These are phyloP conservation scores for Rusavskia elegans DNA, from an alignment of 495 filamentous ascomycete genomes.

Conservation along the genomic window DNA sequence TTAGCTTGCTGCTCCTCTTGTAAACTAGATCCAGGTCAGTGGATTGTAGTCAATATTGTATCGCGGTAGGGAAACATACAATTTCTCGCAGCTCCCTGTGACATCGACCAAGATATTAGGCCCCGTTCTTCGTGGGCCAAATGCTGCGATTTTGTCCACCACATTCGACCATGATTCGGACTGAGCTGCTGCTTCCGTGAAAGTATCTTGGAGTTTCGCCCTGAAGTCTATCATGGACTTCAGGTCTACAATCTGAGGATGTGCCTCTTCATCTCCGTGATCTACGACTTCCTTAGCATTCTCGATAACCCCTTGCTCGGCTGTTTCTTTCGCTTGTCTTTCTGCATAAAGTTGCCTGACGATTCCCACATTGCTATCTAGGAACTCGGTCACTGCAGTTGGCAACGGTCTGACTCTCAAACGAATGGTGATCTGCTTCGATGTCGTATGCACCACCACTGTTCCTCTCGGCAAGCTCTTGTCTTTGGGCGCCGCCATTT, in stretches of 20 bases:
- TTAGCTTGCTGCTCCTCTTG: slow-evolving; percentile 4
- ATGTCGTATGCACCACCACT: slow-evolving; percentile 56
- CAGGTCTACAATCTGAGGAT: slow-evolving; percentile 24
- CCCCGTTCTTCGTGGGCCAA: slow-evolving; percentile 72
- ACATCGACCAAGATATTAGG: slow-evolving; percentile 84
- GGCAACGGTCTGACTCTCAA: slow-evolving; percentile 74
- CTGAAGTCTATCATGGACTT: slow-evolving; percentile 63
- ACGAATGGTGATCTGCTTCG: slow-evolving; percentile 67
- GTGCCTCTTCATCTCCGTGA: slow-evolving; percentile 31
- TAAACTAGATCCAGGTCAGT: background rate
- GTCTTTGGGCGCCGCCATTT: slow-evolving; percentile 81
- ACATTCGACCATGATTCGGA: slow-evolving; percentile 62
- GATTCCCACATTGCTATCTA: slow-evolving; percentile 58
- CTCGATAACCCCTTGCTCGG: slow-evolving; percentile 15
- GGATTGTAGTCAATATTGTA: background rate
- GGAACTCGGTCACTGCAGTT: slow-evolving; percentile 62
- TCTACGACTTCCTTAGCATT: slow-evolving; percentile 16
- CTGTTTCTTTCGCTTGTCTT: slow-evolving; percentile 28
- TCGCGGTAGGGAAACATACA: slow-evolving; percentile 28
- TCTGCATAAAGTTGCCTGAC: slow-evolving; percentile 70
- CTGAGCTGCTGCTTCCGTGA: slow-evolving; percentile 46
- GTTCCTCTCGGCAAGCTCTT: slow-evolving; percentile 78
- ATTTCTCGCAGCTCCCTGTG: slow-evolving; percentile 61
- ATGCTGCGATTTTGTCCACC: slow-evolving; percentile 70
- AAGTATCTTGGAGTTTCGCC: slow-evolving; percentile 46